Evolutionary conservation across 2,329 filamentous ascomycete species (phyloP).

Genomic region (Albophoma yamanashiensis): DNA sequence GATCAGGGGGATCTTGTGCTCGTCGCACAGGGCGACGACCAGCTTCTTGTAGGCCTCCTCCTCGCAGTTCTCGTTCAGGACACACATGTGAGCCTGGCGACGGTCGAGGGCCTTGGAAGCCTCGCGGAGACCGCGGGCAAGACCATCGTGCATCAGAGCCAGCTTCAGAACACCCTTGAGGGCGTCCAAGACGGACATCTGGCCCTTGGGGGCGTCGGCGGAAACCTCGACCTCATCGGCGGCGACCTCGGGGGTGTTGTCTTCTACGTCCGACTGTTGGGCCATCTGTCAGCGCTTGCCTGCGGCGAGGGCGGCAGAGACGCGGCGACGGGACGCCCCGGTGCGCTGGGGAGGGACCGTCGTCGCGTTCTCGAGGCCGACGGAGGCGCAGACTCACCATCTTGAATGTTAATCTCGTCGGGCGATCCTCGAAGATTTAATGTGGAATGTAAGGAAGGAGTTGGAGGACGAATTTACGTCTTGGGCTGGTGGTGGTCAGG

Average conservation of each 20-base stretch:
- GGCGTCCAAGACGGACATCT: slow-evolving; percentile 97
- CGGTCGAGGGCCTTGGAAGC: slow-evolving; percentile 98
- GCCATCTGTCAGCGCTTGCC: slow-evolving; percentile 5
- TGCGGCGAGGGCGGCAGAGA: background rate
- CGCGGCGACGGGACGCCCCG: background rate
- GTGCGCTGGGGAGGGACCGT: too few relatives aligned
- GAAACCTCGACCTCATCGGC: slow-evolving; percentile 90
- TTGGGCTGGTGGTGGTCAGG: slow-evolving; percentile 18
- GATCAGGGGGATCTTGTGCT: slow-evolving; percentile 99
- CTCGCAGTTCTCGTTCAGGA: slow-evolving; percentile 99
- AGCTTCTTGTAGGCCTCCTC: slow-evolving; percentile 99
- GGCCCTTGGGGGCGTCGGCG: slow-evolving; percentile 81
- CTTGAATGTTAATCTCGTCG: slow-evolving; percentile 47
- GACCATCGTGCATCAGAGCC: slow-evolving; percentile 98
- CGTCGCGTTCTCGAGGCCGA: background rate
- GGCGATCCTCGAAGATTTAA: slow-evolving; percentile 58
- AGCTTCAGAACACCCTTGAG: slow-evolving; percentile 99
- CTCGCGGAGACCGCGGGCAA: slow-evolving; percentile 96
- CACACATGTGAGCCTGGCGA: slow-evolving; percentile 99
- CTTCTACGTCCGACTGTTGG: slow-evolving; percentile 98
- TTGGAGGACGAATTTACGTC: slow-evolving; percentile 14
- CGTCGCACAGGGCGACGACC: slow-evolving; percentile 93
- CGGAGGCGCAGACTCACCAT: slow-evolving; percentile 39
- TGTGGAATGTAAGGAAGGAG: slow-evolving; percentile 20
- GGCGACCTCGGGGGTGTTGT: slow-evolving; percentile 69